Evolutionary conservation across 2,329 filamentous ascomycete genomes (phyloP).

Genomic region (Rugonectria rugulosa): DNA sequence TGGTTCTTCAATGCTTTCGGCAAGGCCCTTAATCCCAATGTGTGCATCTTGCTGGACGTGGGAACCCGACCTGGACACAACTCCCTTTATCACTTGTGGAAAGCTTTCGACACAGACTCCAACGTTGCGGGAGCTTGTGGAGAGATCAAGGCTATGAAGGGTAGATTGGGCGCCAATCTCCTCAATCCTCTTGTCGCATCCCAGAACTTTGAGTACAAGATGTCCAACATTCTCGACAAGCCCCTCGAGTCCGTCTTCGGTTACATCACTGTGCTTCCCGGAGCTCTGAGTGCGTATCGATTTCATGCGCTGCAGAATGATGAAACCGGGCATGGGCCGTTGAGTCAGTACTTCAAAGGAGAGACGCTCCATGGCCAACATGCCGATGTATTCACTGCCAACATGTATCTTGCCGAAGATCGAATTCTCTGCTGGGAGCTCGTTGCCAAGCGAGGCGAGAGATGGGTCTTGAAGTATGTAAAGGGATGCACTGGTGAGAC

Average conservation of each 20-base stretch:
- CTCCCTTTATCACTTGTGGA: conserved; percentile 98
- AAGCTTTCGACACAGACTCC: conserved; percentile 97
- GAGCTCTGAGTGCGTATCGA: conserved; percentile 92
- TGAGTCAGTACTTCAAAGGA: conserved; percentile 99
- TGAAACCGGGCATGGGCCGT: conserved; percentile 89
- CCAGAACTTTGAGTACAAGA: conserved; percentile 99
- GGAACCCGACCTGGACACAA: conserved; percentile 90
- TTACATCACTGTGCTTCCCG: conserved; percentile 96
- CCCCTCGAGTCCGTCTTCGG: conserved; percentile 96
- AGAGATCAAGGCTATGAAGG: conserved; percentile 97
- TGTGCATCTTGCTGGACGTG: conserved; percentile 96
- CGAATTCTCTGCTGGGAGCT: conserved; percentile 93
- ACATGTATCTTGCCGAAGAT: conserved; percentile 93
- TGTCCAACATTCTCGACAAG: conserved; percentile 99
- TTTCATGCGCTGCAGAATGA: conserved; percentile 98
- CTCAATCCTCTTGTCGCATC: conserved; percentile 95
- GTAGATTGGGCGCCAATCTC: conserved; percentile 80
- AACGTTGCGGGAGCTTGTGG: conserved; percentile 97
- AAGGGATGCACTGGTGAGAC: conserved; percentile 97
- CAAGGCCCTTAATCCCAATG: conserved; percentile 88
- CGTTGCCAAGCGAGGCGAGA: conserved; percentile 91
- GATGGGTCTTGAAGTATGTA: conserved; percentile 98
- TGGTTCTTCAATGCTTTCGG: conserved; percentile 99
- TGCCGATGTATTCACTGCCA: conserved; percentile 96
- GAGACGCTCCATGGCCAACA: conserved; percentile 96